phyloP scores from a whole-genome alignment of 1,139 yeast species.

The Candida glucosophila region DNA sequence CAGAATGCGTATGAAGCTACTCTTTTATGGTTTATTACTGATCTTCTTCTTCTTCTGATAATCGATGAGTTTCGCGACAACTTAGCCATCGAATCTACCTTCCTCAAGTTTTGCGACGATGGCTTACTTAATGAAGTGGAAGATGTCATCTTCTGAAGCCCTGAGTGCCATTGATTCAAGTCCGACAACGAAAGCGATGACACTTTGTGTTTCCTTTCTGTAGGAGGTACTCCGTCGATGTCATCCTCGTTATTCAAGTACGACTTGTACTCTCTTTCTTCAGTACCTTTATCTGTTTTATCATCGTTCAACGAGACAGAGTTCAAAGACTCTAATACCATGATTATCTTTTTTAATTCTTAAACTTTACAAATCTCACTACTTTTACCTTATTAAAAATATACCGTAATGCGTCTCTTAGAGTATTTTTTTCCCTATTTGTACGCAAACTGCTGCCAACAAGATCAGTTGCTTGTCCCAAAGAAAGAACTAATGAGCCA shows the following conservation, averaged over 20 bases:
- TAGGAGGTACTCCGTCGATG: constrained; percentile 56
- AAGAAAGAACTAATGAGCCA: too few relatives aligned
- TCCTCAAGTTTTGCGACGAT: constrained; percentile 36
- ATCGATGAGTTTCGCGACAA: constrained; percentile 45
- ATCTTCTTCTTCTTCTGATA: constrained; percentile 41
- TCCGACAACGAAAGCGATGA: constrained; percentile 65
- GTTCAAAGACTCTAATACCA: too few relatives aligned
- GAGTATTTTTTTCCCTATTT: too few relatives aligned
- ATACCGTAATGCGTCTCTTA: too few relatives aligned
- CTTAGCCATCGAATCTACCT: constrained; percentile 42
- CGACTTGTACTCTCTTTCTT: constrained; percentile 31
- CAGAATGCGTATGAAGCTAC: constrained; percentile 82
- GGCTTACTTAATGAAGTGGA: constrained; percentile 30
- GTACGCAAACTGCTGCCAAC: too few relatives aligned
- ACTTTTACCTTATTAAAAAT: too few relatives aligned
- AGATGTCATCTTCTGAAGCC: constrained; percentile 40
- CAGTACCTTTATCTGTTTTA: too few relatives aligned
- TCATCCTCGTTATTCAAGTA: constrained; percentile 68
- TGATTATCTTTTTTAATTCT: too few relatives aligned
- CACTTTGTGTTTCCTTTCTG: constrained; percentile 53
- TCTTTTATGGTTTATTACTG: constrained; percentile 55
- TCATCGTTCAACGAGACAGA: too few relatives aligned
- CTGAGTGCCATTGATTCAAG: constrained; percentile 50
- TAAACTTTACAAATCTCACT: too few relatives aligned
- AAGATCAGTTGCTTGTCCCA: too few relatives aligned